phyloP scores from a whole-genome alignment of 495 filamentous ascomycete genomes.

The Penicillium dipodomyicola region DNA sequence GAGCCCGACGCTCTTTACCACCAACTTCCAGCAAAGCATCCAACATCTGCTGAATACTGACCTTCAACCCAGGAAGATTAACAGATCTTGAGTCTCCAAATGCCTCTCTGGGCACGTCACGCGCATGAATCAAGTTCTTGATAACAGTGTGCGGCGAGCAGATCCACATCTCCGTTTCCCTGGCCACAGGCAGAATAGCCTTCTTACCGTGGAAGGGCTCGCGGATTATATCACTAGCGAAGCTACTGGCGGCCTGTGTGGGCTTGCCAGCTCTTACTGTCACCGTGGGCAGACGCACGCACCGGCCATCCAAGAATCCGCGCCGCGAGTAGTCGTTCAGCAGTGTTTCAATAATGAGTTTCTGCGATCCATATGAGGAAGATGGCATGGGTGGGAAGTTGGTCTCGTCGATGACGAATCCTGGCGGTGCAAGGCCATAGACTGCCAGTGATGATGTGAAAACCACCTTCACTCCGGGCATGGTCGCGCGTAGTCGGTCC shows the following conservation, averaged over 20 bases:
- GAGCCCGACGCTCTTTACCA: conserved; percentile 61
- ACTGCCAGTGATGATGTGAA: conserved; percentile 59
- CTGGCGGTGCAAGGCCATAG: conserved; percentile 52
- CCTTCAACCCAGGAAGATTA: conserved; percentile 71
- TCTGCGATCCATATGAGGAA: conserved; percentile 75
- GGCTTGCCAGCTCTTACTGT: conserved; percentile 71
- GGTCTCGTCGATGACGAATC: conserved; percentile 51
- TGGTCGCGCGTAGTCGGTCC: conserved; percentile 55
- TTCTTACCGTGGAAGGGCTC: conserved; percentile 63
- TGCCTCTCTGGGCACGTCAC: conserved; percentile 52
- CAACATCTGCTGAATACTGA: conserved; percentile 71
- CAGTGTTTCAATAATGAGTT: conserved; percentile 70
- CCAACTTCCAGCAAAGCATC: conserved; percentile 68
- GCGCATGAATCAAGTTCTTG: conserved; percentile 66
- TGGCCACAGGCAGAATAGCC: conserved; percentile 59
- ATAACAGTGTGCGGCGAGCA: conserved; percentile 65
- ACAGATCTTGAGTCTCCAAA: conserved; percentile 60
- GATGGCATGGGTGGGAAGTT: conserved; percentile 63
- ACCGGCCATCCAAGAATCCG: conserved; percentile 64
- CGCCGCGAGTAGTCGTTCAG: conserved; percentile 75
- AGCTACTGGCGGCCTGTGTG: conserved; percentile 71
- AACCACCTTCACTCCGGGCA: conserved; percentile 62
- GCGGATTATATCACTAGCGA: conserved; percentile 70
- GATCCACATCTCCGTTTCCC: conserved; percentile 59
- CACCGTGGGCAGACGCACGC: conserved; percentile 72